Evolutionary conservation across 805 yeast species (phyloP).

Genomic region (Tetrapisispora namnaoensis): DNA sequence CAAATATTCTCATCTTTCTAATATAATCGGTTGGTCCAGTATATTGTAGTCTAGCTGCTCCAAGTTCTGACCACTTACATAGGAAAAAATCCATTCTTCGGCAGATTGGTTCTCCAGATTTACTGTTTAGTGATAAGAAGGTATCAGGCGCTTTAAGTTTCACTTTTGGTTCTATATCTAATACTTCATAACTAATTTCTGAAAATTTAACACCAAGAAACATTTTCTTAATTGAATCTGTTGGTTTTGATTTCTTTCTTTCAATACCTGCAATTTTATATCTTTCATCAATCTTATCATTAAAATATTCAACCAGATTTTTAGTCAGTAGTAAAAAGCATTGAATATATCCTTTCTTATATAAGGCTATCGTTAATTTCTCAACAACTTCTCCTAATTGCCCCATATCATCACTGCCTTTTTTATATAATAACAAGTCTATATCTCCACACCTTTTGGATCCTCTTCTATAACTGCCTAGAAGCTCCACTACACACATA

Average conservation of each 20-base stretch:
- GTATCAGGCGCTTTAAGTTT: constrained; percentile 11
- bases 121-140: constrained; percentile 17
- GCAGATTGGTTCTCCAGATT: constrained; percentile 10
- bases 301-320: constrained; percentile 7
- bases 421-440: constrained; percentile 24
- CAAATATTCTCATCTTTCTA: constrained; percentile 21
- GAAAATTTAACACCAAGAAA: constrained; percentile 16
- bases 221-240: constrained; percentile 6
- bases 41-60: constrained; percentile 27
- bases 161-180: background rate
- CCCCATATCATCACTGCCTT: constrained; percentile 16
- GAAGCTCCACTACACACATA: constrained; percentile 16
- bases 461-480: constrained; percentile 26
- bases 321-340: constrained; percentile 20
- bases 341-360: constrained; percentile 13
- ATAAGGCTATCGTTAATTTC: constrained; percentile 10
- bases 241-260: background rate
- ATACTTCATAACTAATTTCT: background rate
- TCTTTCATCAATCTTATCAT: constrained; percentile 7
- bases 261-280: constrained; percentile 6
- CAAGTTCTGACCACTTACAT: constrained; percentile 25
- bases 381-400: constrained; percentile 17
- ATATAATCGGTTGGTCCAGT: constrained; percentile 27
- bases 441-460: constrained; percentile 22
- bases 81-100: constrained; percentile 26